Evolutionary conservation across 129 eudicot genomes (phyloP), one percentile per base, ranked within the genome.

Genomic region (Lactuca saligna): DNA sequence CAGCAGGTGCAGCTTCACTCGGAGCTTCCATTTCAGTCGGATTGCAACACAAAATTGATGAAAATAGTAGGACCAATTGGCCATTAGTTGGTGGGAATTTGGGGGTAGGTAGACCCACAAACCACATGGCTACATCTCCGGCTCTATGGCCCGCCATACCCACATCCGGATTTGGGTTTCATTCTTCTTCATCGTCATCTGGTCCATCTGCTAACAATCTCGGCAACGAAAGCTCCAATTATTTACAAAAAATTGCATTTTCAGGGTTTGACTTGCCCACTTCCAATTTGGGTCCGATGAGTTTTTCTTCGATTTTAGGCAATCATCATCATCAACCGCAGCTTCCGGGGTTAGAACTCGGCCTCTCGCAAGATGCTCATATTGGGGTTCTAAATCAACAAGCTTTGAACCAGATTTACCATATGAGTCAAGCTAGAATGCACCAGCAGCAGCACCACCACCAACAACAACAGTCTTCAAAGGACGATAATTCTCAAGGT

Each of bases 401-500:
- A 46, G 76, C 81, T 11, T 71, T 87, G 69, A 81, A 62, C 74
- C 97, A 87, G 85, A 80, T 85, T 78, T 87, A 91, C 56, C 97
- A 91, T 70, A 85, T 91, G 82, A 95, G 86, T 61, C 91, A 87
- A 41, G 79, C 83, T 72, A 80, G 92, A 78, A 69, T 84, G 81
- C 86, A 84, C 11, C 85, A 79, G 81, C 86, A 84, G 8, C 85
- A 79, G 77, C 86, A 84, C 12, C 85, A 78, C 5, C 81, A 74
- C 11, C 66, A 78, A 16, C 87, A 81, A 31, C 82, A 74, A 6
- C 86, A 70, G 38, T 71, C 87, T 60, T 60, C 90, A 9, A 82
- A 87, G 73, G 95, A 90, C 81, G 95, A 90, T 72, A 83, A 91
- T 71, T 87, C 97, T 77, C 95, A 82, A 68, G 97, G 90, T 11